These are phyloP conservation scores for Xylaria sp. DNA, from an alignment of 2,329 filamentous ascomycete genomes.

Conservation along the genomic window DNA sequence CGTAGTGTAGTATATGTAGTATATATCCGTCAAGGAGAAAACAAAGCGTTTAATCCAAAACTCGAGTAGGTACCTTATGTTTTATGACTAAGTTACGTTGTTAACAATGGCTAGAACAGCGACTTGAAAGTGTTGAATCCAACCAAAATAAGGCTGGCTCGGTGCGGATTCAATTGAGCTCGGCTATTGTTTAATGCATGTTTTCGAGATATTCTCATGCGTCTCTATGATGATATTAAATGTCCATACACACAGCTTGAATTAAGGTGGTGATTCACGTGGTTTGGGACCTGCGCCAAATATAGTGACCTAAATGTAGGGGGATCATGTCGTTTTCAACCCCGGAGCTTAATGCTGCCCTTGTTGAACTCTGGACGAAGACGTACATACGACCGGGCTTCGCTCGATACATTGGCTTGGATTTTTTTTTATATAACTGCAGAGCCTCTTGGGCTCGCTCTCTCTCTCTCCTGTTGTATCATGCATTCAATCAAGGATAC, in stretches of 20 bases:
- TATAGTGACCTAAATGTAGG: neutral
- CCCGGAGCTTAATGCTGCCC: neutral
- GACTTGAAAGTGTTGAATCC: no score
- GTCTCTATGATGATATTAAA: neutral
- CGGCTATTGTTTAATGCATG: no score
- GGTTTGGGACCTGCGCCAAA: neutral
- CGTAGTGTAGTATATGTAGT: no score
- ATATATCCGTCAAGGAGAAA: no score
- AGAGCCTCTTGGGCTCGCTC: no score
- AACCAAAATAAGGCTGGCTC: no score
- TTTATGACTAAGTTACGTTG: neutral
- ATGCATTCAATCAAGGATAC: slow-evolving; percentile 5
- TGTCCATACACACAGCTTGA: neutral
- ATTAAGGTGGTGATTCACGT: neutral
- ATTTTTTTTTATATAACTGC: no score
- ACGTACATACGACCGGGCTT: slow-evolving; percentile 8
- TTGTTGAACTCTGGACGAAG: slow-evolving; percentile 2
- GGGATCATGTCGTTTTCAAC: neutral
- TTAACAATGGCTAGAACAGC: neutral
- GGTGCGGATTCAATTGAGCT: no score
- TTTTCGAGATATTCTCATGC: neutral
- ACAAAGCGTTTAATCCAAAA: neutral
- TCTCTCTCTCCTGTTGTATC: neutral
- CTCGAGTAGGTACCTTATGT: no score
- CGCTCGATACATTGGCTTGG: no score